A percentile compares a stretch with the other conserved stretches of the same genome.
phyloP scores from a whole-genome alignment of 192 early-diverging fungal genomes.

The Entomortierella chlamydospora region DNA sequence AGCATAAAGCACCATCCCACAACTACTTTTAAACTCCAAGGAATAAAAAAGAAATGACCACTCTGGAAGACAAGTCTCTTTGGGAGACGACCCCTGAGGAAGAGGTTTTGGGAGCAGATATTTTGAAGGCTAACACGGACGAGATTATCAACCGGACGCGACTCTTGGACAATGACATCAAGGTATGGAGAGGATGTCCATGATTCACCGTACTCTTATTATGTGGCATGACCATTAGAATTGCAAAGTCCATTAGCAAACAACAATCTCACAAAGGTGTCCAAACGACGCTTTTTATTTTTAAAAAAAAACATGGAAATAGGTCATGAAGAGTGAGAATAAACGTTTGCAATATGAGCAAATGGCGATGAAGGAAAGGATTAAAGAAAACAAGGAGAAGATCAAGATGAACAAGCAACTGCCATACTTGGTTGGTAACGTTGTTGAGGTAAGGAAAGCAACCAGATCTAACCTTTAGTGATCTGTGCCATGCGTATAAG shows the following conservation, averaged over 20 bases:
- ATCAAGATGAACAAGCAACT: constrained; percentile 98
- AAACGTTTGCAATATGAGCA: constrained; percentile 92
- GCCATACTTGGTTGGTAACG: constrained; percentile 95
- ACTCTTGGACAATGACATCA: constrained; percentile 97
- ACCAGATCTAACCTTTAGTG: too few species aligned
- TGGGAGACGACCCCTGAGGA: constrained; percentile 65
- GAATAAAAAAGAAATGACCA: constrained; percentile 64
- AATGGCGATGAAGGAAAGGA: constrained; percentile 85
- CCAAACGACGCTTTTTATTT: neutral
- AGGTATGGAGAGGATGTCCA: constrained; percentile 62
- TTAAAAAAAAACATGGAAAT: neutral
- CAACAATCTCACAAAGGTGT: constrained; percentile 1
- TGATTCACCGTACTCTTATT: neutral
- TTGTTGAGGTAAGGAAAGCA: constrained; percentile 82
- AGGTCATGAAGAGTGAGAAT: constrained; percentile 93
- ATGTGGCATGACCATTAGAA: neutral
- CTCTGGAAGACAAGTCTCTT: constrained; percentile 78
- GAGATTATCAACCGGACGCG: constrained; percentile 93
- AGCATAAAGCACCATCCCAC: neutral
- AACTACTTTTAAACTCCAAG: neutral
- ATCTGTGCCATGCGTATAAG: too few species aligned
- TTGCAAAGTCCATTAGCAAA: too few species aligned
- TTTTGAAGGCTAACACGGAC: constrained; percentile 87
- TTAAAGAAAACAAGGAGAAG: constrained; percentile 98
- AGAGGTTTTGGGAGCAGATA: constrained; percentile 90